Conservation (phyloP, 805 yeast species). For the Cyberlindnera sargentensis region DNA sequence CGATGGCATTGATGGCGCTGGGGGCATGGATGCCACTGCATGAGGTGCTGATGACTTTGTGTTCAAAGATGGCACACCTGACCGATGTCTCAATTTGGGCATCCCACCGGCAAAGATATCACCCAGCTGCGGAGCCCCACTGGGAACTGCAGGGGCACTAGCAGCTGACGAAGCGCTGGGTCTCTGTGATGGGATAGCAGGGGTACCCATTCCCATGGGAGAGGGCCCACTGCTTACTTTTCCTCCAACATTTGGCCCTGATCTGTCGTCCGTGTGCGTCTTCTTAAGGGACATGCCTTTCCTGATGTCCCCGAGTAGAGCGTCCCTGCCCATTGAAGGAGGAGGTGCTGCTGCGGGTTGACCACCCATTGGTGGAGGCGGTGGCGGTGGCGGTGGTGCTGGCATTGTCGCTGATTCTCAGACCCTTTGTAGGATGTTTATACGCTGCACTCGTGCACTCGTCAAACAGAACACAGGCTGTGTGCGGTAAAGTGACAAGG, state of each 20-base stretch:
- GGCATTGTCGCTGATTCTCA: conserved; percentile 15
- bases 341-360: conserved; percentile 24
- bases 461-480: too few relatives aligned
- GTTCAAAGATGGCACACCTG: neutral
- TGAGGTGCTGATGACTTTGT: neutral
- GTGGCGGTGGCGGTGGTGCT: conserved; percentile 61
- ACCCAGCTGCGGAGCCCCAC: conserved; percentile 17
- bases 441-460: too few relatives aligned
- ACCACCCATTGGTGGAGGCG: conserved; percentile 43
- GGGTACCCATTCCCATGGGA: neutral
- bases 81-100: conserved; percentile 19
- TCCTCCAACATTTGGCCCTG: conserved; percentile 43
- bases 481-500: too few relatives aligned
- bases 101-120: conserved; percentile 22
- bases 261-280: conserved; percentile 60
- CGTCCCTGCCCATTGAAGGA: conserved; percentile 37
- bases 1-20: conserved; percentile 24
- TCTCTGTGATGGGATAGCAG: conserved; percentile 3
- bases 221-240: neutral
- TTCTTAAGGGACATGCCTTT: conserved; percentile 58
- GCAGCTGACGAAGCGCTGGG: conserved; percentile 14
- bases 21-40: conserved; percentile 6
- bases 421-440: too few relatives aligned
- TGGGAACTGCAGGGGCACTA: conserved; percentile 14
- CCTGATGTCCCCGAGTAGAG: conserved; percentile 71